A percentile compares a stretch with the other conserved stretches of the same genome.
Conservation (phyloP, 2,329 filamentous ascomycete genomes). For the Byssothecium circinans region DNA sequence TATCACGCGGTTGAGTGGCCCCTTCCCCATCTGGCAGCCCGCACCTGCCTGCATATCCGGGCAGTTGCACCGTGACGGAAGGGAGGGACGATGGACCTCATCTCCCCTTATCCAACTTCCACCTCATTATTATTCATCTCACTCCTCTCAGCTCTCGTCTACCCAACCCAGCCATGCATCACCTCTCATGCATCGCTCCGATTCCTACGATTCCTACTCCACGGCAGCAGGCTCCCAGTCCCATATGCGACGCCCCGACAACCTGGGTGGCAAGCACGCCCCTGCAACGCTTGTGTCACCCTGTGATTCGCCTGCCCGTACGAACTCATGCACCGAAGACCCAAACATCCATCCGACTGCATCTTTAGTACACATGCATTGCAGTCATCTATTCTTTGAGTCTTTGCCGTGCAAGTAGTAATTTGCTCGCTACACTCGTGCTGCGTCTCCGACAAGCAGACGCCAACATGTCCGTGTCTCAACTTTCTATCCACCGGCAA, state of each 20-base stretch:
- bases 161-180: background rate
- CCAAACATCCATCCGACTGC: background rate
- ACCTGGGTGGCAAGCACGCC: constrained; percentile 23
- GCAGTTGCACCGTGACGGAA: too few species aligned
- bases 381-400: background rate
- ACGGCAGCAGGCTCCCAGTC: constrained; percentile 12
- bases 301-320: constrained; percentile 13
- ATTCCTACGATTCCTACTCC: constrained; percentile 12
- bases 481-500: constrained; percentile 5
- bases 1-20: background rate
- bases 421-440: too few species aligned
- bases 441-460: background rate
- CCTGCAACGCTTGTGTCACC: constrained; percentile 20
- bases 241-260: constrained; percentile 16
- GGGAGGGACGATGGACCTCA: too few species aligned
- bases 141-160: background rate
- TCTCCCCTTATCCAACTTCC: too few species aligned
- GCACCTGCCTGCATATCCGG: background rate
- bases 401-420: too few species aligned
- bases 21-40: background rate
- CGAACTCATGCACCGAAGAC: background rate
- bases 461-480: background rate
- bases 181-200: background rate
- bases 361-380: background rate
- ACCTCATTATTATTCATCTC: too few species aligned